Percentiles rank a stretch among this genome's conserved stretches.
phyloP scores from a whole-genome alignment of 441 rosid species.

The Gossypium schwendimanii region DNA sequence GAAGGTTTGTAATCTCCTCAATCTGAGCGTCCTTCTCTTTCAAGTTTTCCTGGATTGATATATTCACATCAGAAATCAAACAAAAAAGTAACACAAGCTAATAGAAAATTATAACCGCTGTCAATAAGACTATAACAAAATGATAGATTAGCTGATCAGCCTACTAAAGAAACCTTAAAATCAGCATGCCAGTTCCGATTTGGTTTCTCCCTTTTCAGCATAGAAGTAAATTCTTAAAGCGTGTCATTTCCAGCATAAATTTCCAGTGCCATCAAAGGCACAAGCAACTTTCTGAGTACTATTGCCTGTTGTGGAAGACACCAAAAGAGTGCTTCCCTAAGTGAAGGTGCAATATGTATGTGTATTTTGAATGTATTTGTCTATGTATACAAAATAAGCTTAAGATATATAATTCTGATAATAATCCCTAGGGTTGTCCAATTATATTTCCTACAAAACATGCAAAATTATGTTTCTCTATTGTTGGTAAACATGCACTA shows the following conservation, averaged over 20 bases:
- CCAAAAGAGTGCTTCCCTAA: neutral
- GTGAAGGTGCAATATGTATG: neutral
- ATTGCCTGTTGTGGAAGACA: neutral
- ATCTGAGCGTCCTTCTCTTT: conserved; percentile 58
- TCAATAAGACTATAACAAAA: neutral
- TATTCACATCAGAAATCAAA: neutral
- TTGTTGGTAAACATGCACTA: neutral
- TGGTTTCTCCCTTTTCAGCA: neutral
- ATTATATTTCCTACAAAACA: neutral
- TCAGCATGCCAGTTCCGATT: neutral
- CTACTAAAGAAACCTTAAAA: neutral
- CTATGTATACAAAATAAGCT: neutral
- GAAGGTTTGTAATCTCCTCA: conserved; percentile 43
- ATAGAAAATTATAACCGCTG: neutral
- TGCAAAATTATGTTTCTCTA: neutral
- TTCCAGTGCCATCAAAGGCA: neutral
- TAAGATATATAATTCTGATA: neutral
- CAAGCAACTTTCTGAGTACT: no score
- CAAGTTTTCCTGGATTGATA: conserved; percentile 49
- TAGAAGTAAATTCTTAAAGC: neutral
- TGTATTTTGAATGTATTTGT: neutral
- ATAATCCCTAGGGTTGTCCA: neutral
- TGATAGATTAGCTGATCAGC: neutral
- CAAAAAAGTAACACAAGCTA: neutral
- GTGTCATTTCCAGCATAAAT: neutral